Percentiles rank a stretch among this genome's conserved stretches.
Conservation (phyloP, 768 basidiomycete species). For the Collybia nuda region DNA sequence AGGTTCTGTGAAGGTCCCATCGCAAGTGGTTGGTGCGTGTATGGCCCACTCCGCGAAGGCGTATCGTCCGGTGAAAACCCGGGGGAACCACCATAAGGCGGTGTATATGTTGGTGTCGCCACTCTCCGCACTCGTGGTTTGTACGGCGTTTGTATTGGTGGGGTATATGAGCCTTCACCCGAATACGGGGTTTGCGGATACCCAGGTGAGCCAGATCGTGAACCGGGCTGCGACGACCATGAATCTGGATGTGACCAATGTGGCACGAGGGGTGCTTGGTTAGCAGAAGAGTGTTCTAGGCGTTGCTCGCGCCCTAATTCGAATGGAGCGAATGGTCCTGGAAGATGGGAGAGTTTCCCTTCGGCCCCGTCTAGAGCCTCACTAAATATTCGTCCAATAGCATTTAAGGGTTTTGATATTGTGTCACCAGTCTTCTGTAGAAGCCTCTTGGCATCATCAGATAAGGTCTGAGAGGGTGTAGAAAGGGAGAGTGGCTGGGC, state of each 20-base stretch:
- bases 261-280: slow-evolving; percentile 26
- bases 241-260: slow-evolving; percentile 42
- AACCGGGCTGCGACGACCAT: slow-evolving; percentile 21
- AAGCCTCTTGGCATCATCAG: slow-evolving; percentile 77
- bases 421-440: slow-evolving; percentile 90
- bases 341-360: slow-evolving; percentile 61
- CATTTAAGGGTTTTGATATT: slow-evolving; percentile 87
- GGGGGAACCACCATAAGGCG: slow-evolving; percentile 28
- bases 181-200: slow-evolving; percentile 38
- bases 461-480: slow-evolving; percentile 49
- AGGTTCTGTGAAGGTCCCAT: slow-evolving; percentile 48
- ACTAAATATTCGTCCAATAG: slow-evolving; percentile 85
- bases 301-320: slow-evolving; percentile 58
- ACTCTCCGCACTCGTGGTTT: slow-evolving; percentile 65
- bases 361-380: slow-evolving; percentile 77
- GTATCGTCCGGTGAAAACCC: slow-evolving; percentile 45
- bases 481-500: slow-evolving; percentile 75
- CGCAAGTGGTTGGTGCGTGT: slow-evolving; percentile 47
- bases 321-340: slow-evolving; percentile 69
- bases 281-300: slow-evolving; percentile 23
- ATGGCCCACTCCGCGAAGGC: slow-evolving; percentile 46
- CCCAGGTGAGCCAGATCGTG: slow-evolving; percentile 12
- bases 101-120: slow-evolving; percentile 40
- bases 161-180: slow-evolving; percentile 29
- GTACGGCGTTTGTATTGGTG: slow-evolving; percentile 66